A percentile compares a stretch with the other conserved stretches of the same genome.
phyloP scores from a whole-genome alignment of 176 grass and related monocot genomes.

The Musa beccarii region DNA sequence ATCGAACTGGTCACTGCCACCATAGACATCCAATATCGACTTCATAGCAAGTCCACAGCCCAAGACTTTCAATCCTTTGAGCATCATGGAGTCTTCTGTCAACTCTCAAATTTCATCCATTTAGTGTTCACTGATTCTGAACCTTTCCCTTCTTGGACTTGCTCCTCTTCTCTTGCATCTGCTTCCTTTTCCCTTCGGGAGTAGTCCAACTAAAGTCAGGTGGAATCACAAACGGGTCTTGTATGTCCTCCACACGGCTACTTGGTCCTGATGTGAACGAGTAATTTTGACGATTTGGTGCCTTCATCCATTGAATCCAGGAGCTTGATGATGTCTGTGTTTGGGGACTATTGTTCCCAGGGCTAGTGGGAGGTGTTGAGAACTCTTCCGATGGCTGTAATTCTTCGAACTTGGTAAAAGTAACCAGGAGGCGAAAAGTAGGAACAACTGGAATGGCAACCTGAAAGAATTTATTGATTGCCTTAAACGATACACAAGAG shows the following conservation, averaged over 20 bases:
- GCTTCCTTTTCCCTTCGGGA: slow-evolving; percentile 83
- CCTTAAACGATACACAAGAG: no score
- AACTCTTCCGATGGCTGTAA: slow-evolving; percentile 74
- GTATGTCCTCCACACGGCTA: slow-evolving; percentile 64
- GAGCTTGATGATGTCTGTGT: slow-evolving; percentile 43
- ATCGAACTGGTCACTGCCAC: background rate
- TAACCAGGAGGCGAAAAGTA: slow-evolving; percentile 85
- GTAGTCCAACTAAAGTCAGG: slow-evolving; percentile 74
- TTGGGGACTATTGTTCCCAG: slow-evolving; percentile 37
- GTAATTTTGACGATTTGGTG: slow-evolving; percentile 58
- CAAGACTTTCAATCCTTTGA: background rate
- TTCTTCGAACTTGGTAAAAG: slow-evolving; percentile 97
- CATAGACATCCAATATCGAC: background rate
- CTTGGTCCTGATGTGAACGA: slow-evolving; percentile 3
- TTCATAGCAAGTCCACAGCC: background rate
- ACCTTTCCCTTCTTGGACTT: slow-evolving; percentile 62
- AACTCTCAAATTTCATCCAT: background rate
- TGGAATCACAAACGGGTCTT: slow-evolving; percentile 78
- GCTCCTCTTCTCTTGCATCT: slow-evolving; percentile 70
- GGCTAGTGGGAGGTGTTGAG: slow-evolving; percentile 72
- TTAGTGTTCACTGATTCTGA: slow-evolving; percentile 6
- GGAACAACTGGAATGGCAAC: slow-evolving; percentile 93
- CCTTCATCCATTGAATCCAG: slow-evolving; percentile 95
- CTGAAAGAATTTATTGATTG: slow-evolving; percentile 17
- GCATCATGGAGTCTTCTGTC: background rate